Conservation (phyloP, 495 filamentous ascomycete species). For the Penicillium bialowiezense region DNA sequence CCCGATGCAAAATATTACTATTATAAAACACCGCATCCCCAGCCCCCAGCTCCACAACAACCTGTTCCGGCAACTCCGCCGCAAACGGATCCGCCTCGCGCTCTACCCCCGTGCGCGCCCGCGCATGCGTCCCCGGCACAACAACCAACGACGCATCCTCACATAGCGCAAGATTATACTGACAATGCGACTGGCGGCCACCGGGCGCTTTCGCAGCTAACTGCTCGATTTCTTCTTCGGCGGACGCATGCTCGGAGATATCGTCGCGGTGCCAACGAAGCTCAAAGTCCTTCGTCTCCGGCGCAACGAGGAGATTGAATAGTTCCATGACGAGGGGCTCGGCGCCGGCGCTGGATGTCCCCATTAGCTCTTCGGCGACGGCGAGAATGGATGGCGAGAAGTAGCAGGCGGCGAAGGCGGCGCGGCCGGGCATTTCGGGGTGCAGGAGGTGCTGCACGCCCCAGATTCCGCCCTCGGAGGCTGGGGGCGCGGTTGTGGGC, state of each 20-base stretch:
- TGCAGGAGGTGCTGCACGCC: conserved; percentile 82
- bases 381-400: conserved; percentile 59
- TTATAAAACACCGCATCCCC: conserved; percentile 84
- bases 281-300: conserved; percentile 58
- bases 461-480: conserved; percentile 68
- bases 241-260: conserved; percentile 53
- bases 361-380: conserved; percentile 56
- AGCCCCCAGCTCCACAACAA: conserved; percentile 59
- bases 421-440: conserved; percentile 56
- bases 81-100: conserved; percentile 59
- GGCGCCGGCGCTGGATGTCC: conserved; percentile 17
- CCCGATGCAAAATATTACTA: conserved; percentile 82
- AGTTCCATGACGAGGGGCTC: conserved; percentile 71
- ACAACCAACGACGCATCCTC: conserved; percentile 66
- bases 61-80: conserved; percentile 53
- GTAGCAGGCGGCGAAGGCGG: conserved; percentile 59
- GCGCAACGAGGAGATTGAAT: conserved; percentile 74
- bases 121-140: conserved; percentile 65
- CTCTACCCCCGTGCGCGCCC: conserved; percentile 65
- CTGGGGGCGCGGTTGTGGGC: conserved; percentile 48
- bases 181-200: conserved; percentile 59
- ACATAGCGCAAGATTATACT: conserved; percentile 76
- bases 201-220: conserved; percentile 40
- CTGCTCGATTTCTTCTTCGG: conserved; percentile 53
- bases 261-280: conserved; percentile 80